Percentiles rank a stretch among this genome's conserved stretches.
These are phyloP conservation scores for Pholiota conissans DNA, from an alignment of 768 basidiomycete species.

Conservation along the genomic window DNA sequence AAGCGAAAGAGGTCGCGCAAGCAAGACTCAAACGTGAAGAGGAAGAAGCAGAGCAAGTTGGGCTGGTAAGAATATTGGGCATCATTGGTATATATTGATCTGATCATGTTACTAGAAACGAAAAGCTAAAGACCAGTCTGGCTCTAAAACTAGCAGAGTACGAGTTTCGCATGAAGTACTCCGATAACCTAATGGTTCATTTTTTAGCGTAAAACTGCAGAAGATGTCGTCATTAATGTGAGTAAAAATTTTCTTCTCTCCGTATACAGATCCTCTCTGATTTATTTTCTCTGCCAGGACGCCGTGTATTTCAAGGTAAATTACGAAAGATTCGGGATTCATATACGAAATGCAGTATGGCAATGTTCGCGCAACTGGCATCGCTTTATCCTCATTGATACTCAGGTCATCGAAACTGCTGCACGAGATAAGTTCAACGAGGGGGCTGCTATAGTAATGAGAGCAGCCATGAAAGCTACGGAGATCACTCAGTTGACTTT, in stretches of 20 bases:
- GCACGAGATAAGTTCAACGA: slow-evolving; percentile 81
- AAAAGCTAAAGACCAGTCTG: slow-evolving; percentile 50
- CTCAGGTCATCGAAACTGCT: slow-evolving; percentile 75
- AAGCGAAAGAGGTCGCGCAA: slow-evolving; percentile 67
- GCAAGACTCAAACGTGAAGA: slow-evolving; percentile 68
- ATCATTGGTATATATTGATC: slow-evolving; percentile 15
- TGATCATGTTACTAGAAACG: slow-evolving; percentile 53
- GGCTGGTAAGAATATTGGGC: slow-evolving; percentile 53
- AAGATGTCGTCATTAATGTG: slow-evolving; percentile 70
- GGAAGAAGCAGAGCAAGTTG: slow-evolving; percentile 71
- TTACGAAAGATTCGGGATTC: slow-evolving; percentile 82
- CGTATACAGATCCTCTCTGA: slow-evolving; percentile 11
- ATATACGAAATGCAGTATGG: slow-evolving; percentile 82
- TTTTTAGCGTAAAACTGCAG: slow-evolving; percentile 43
- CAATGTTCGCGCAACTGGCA: not conserved
- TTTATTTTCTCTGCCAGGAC: slow-evolving; percentile 47
- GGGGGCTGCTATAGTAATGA: slow-evolving; percentile 68
- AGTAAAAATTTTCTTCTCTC: slow-evolving; percentile 25
- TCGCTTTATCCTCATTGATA: slow-evolving; percentile 10
- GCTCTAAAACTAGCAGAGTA: slow-evolving; percentile 58
- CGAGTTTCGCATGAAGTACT: slow-evolving; percentile 5
- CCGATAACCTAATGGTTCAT: not conserved
- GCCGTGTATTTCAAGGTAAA: slow-evolving; percentile 83
- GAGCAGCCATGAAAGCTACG: slow-evolving; percentile 68
- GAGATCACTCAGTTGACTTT: slow-evolving; percentile 62